Conservation (phyloP, 441 rosid species). For the Croton setiger region DNA sequence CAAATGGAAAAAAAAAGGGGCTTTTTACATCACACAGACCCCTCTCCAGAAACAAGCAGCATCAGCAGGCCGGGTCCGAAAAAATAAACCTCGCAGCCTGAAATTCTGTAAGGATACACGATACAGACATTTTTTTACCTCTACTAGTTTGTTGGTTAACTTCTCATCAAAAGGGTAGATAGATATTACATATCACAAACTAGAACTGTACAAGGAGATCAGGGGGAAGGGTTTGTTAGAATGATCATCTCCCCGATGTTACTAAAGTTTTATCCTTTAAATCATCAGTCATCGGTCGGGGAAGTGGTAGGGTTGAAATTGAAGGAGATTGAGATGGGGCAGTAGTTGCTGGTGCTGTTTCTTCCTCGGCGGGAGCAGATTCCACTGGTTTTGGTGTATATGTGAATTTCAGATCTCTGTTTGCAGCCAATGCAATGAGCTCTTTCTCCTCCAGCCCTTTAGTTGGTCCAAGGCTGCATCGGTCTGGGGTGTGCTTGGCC, state of each 20-base stretch:
- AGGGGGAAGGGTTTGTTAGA: slow-evolving; percentile 18
- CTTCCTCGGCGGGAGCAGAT: slow-evolving; percentile 12
- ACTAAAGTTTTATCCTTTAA: slow-evolving; percentile 46
- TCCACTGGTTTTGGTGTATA: slow-evolving; percentile 47
- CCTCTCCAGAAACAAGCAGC: slow-evolving; percentile 11
- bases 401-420: slow-evolving; percentile 69
- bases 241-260: slow-evolving; percentile 49
- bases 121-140: slow-evolving; percentile 4
- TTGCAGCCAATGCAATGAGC: slow-evolving; percentile 78
- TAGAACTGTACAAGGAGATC: slow-evolving; percentile 43
- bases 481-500: slow-evolving; percentile 69
- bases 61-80: slow-evolving; percentile 37
- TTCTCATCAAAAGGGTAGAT: background rate
- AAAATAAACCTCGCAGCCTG: slow-evolving; percentile 45
- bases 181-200: slow-evolving; percentile 16
- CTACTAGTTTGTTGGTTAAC: slow-evolving; percentile 11
- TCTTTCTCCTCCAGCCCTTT: slow-evolving; percentile 92
- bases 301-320: slow-evolving; percentile 20
- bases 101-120: slow-evolving; percentile 19
- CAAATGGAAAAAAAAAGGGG: background rate
- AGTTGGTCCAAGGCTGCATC: slow-evolving; percentile 75
- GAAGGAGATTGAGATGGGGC: slow-evolving; percentile 27
- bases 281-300: slow-evolving; percentile 26
- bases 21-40: slow-evolving; percentile 21
- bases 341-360: slow-evolving; percentile 1